phyloP scores from a whole-genome alignment of 2,329 filamentous ascomycete genomes.

The Botryosphaeria agaves region DNA sequence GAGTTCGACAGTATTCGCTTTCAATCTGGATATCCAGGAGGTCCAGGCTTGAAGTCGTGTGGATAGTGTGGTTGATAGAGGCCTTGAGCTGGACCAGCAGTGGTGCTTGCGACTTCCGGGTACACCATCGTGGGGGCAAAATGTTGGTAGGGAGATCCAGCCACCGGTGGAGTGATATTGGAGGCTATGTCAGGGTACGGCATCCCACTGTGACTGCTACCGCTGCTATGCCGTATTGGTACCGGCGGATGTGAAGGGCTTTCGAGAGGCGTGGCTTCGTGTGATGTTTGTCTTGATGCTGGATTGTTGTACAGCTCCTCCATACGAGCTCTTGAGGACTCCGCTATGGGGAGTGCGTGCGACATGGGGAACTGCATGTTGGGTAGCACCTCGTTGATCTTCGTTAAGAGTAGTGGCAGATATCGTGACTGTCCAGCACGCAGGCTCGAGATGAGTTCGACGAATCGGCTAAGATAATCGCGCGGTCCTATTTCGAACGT shows the following conservation, averaged over 20 bases:
- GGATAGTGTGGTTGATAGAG: too few species aligned
- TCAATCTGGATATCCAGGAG: too few species aligned
- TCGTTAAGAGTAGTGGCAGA: conserved; percentile 57
- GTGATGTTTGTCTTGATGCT: conserved; percentile 2
- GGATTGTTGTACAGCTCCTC: conserved; percentile 5
- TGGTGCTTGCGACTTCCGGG: too few species aligned
- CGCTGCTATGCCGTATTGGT: not conserved
- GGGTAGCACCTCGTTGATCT: conserved; percentile 56
- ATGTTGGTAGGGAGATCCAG: too few species aligned
- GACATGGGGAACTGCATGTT: conserved; percentile 16
- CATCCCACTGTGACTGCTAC: not conserved
- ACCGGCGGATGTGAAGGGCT: not conserved
- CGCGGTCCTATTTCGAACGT: conserved; percentile 50
- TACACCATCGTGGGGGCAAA: too few species aligned
- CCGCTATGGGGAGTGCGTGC: conserved; percentile 10
- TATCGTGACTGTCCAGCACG: conserved; percentile 64
- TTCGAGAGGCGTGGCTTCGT: conserved; percentile 2
- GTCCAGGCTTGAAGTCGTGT: too few species aligned
- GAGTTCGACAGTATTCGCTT: too few species aligned
- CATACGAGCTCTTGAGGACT: conserved; percentile 6
- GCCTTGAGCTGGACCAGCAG: too few species aligned
- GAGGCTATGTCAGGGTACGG: not conserved
- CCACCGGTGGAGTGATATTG: not conserved
- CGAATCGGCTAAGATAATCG: conserved; percentile 54
- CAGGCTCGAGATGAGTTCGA: conserved; percentile 48